phyloP scores from a whole-genome alignment of 2,329 filamentous ascomycete species.

The Beauveria pseudobassiana region DNA sequence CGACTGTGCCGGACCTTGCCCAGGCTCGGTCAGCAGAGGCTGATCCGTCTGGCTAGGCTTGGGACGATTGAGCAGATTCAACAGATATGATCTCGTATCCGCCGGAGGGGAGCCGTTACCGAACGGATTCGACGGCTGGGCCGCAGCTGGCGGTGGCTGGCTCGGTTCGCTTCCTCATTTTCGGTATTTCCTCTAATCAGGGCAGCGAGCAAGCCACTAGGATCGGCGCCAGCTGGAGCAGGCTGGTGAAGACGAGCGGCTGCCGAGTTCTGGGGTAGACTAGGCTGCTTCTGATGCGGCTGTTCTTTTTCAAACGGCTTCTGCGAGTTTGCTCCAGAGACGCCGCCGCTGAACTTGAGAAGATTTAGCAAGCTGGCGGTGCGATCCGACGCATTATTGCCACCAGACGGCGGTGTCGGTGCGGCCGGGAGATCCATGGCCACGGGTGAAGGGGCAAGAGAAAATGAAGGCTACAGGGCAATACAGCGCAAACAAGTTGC shows the following conservation, averaged over 20 bases:
- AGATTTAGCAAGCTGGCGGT: constrained; percentile 51
- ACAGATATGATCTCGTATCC: constrained; percentile 76
- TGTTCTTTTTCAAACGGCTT: constrained; percentile 10
- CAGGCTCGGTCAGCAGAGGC: constrained; percentile 30
- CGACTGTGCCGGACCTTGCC: constrained; percentile 32
- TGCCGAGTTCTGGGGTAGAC: constrained; percentile 16
- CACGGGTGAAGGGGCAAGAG: neutral
- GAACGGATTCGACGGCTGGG: constrained; percentile 30
- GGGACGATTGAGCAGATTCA: constrained; percentile 76
- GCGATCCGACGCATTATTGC: constrained; percentile 37
- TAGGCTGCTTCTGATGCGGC: constrained; percentile 15
- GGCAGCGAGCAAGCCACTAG: constrained; percentile 50
- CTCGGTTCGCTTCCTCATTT: constrained; percentile 32
- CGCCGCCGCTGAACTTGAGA: constrained; percentile 49
- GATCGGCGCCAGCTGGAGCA: constrained; percentile 48
- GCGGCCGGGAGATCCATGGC: constrained; percentile 41
- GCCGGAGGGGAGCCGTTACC: constrained; percentile 46
- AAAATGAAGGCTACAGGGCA: constrained; percentile 9
- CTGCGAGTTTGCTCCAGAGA: constrained; percentile 21
- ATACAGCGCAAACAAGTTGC: constrained; percentile 10
- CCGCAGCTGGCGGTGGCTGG: constrained; percentile 17
- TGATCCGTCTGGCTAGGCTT: constrained; percentile 56
- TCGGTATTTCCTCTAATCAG: constrained; percentile 52
- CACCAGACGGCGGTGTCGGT: constrained; percentile 35
- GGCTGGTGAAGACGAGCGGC: constrained; percentile 46